A percentile compares a stretch with the other conserved stretches of the same genome.
Conservation (phyloP, 768 basidiomycete genomes). For the Suillus hirtellus region DNA sequence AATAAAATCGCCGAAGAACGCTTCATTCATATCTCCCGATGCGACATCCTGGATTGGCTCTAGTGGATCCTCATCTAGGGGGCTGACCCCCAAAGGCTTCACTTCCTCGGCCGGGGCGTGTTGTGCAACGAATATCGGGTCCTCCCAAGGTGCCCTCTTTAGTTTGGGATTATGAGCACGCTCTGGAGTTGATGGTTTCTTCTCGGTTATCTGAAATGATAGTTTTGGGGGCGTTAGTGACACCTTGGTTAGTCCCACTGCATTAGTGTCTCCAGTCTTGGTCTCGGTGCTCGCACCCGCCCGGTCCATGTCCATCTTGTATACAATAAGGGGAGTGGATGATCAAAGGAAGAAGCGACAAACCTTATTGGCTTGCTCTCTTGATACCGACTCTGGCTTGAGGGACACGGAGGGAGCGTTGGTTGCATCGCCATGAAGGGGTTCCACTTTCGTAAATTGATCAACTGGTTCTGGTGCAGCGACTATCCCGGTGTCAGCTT, state of each 20-base stretch:
- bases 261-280: background rate
- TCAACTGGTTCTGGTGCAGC: no score
- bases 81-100: background rate
- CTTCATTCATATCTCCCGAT: background rate
- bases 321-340: background rate
- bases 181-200: slow-evolving; percentile 13
- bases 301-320: background rate
- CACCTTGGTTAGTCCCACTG: background rate
- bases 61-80: background rate
- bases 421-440: background rate
- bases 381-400: background rate
- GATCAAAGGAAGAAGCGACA: background rate
- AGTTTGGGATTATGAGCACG: slow-evolving; percentile 17
- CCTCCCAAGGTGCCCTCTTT: slow-evolving; percentile 35
- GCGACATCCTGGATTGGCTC: background rate
- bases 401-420: background rate
- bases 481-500: background rate
- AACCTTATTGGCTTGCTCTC: background rate
- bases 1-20: slow-evolving; percentile 1
- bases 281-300: background rate
- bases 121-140: slow-evolving; percentile 19
- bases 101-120: background rate
- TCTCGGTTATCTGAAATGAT: slow-evolving; percentile 6
- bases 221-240: background rate
- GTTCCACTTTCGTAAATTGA: background rate